Evolutionary conservation across 805 yeast genomes (phyloP).

Genomic region (Candida quercuum): DNA sequence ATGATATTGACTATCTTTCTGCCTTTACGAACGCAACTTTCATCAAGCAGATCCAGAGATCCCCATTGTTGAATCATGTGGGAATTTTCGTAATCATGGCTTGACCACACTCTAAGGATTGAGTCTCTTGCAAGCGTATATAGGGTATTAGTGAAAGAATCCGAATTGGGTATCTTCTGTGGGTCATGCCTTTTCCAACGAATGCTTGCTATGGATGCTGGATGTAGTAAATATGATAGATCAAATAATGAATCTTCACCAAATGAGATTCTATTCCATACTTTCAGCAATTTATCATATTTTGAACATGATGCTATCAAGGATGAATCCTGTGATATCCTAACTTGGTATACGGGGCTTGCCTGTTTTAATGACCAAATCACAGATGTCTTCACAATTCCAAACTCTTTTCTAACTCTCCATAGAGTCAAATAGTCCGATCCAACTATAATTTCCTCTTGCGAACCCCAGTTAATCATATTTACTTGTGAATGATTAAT

Average conservation of each 20-base stretch:
- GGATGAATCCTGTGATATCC: slow-evolving; percentile 62
- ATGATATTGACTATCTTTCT: slow-evolving; percentile 33
- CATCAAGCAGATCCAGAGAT: slow-evolving; percentile 27
- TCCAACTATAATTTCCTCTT: slow-evolving; percentile 57
- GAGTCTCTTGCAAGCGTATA: slow-evolving; percentile 62
- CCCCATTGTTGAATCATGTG: slow-evolving; percentile 57
- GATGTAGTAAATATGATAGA: slow-evolving; percentile 62
- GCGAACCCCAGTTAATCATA: slow-evolving; percentile 49
- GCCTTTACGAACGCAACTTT: slow-evolving; percentile 4
- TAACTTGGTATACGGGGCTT: slow-evolving; percentile 49
- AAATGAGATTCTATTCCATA: slow-evolving; percentile 73
- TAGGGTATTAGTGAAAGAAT: slow-evolving; percentile 42
- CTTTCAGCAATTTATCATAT: slow-evolving; percentile 62
- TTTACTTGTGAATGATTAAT: slow-evolving; percentile 30
- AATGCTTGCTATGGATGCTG: slow-evolving; percentile 46
- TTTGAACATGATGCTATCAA: slow-evolving; percentile 59
- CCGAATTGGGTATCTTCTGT: slow-evolving; percentile 18
- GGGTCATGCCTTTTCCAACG: slow-evolving; percentile 48
- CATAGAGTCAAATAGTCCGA: slow-evolving; percentile 51
- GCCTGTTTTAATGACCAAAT: slow-evolving; percentile 47
- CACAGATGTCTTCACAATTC: slow-evolving; percentile 27
- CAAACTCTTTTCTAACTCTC: slow-evolving; percentile 41
- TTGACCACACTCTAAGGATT: slow-evolving; percentile 62
- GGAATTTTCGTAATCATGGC: slow-evolving; percentile 54
- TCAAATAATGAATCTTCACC: slow-evolving; percentile 64